A percentile compares a stretch with the other conserved stretches of the same genome.
Evolutionary conservation across 345 rosid genomes (phyloP).

Genomic region (Hypericum perforatum): DNA sequence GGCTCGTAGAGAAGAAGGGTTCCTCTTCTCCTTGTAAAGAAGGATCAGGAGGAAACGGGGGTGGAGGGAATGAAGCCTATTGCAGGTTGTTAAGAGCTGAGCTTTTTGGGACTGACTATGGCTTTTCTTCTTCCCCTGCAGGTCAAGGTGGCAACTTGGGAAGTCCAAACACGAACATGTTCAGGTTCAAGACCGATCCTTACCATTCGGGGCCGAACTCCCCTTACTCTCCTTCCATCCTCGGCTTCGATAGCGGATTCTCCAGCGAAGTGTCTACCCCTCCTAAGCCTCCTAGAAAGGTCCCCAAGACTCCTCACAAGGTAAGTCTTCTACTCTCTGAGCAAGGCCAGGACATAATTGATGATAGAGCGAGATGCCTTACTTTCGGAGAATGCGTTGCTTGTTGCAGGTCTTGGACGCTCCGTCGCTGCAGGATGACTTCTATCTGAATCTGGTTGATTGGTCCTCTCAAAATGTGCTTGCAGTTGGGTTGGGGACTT

Average conservation of each 20-base stretch:
- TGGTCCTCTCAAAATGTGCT: slow-evolving; percentile 98
- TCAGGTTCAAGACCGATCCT: slow-evolving; percentile 73
- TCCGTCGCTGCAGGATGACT: slow-evolving; percentile 95
- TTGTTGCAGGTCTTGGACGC: slow-evolving; percentile 88
- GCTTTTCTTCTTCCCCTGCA: slow-evolving; percentile 69
- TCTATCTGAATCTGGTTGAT: slow-evolving; percentile 89
- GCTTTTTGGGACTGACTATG: slow-evolving; percentile 93
- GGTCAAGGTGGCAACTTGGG: slow-evolving; percentile 58
- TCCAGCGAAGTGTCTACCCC: slow-evolving; percentile 64
- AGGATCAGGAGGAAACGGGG: slow-evolving; percentile 23
- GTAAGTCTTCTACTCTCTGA: slow-evolving; percentile 16
- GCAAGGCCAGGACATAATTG: not conserved
- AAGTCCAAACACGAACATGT: slow-evolving; percentile 66
- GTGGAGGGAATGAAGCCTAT: slow-evolving; percentile 60
- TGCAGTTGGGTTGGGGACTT: slow-evolving; percentile 91
- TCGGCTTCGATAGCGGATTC: slow-evolving; percentile 53
- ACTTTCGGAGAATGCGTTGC: slow-evolving; percentile 6
- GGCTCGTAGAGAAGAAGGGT: slow-evolving; percentile 46
- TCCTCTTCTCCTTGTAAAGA: slow-evolving; percentile 65
- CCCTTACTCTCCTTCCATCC: slow-evolving; percentile 72
- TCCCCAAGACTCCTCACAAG: slow-evolving; percentile 96
- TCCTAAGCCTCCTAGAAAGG: slow-evolving; percentile 82
- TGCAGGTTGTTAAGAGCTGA: slow-evolving; percentile 65
- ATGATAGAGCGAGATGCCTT: no score
- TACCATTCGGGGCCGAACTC: slow-evolving; percentile 53